Evolutionary conservation across 768 basidiomycete genomes (phyloP), one percentile per base, ranked within the genome.

Genomic region (Rhodotorula diobovata): DNA sequence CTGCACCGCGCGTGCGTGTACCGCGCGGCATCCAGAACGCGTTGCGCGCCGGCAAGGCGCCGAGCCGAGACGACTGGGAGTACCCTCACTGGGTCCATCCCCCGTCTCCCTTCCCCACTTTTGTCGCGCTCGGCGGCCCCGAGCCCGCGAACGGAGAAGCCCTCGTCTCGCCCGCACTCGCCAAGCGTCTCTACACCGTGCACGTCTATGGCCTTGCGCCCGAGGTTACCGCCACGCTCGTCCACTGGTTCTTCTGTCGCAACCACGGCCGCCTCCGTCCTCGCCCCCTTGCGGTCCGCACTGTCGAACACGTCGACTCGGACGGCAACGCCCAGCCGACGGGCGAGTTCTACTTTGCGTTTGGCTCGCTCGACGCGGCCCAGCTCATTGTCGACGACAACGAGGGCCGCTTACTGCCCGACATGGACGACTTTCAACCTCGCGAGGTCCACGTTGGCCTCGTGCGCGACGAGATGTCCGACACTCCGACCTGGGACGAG

Each of bases 261-360:
- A 53, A 53, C 20, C 14, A 28, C 9, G 41, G 28, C 23, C 39
- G 43, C 1, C 39, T 64, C 11, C 39, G 41, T 2, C 54, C 41
- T 8, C 63, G 63, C 8, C 63, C 63, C 4, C 41, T 64, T 23
- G 63, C 63, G 6, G n/a, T 64, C 18, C 51, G 61, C 25, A 21
- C 41, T 7, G n/a, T 20, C 41, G 41, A 43, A 16, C 41, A 30
- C 14, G n/a, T 2, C 10, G 16, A 6, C 15, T 3, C 4, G 4
- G 2, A 14, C 30, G 30, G 37, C 28, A 18, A 34, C 18, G 11
- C 2, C 32, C n/a, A n/a, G n/a, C n/a, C n/a, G n/a, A 46, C 43
- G 20, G 50, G 30, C 53, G 30, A 15, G 9, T 63, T 35, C n/a
- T 28, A 12, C 51, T 35, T 51, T 35, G 61, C 61, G 25, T 62